Evolutionary conservation across 495 filamentous ascomycete species (phyloP).

Genomic region (Geoglossum glabrum): DNA sequence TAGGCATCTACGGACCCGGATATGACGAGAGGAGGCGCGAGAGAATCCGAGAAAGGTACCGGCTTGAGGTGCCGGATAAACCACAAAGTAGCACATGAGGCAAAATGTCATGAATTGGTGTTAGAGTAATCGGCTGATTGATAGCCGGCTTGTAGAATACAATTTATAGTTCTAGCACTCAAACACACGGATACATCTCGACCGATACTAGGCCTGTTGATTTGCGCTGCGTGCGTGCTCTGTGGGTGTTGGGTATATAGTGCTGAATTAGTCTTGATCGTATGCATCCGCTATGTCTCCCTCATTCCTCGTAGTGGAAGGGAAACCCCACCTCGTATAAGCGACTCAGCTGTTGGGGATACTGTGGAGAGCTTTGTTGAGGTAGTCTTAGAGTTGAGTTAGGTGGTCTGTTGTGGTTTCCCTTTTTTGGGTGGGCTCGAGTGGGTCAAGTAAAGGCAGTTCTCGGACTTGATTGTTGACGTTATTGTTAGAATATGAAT

Average conservation of each 20-base stretch:
- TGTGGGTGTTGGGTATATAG: neutral
- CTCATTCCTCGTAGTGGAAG: too few relatives aligned
- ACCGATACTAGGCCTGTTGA: neutral
- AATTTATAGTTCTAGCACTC: neutral
- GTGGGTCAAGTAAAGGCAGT: too few relatives aligned
- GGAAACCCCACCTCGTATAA: too few relatives aligned
- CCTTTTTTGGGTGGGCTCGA: too few relatives aligned
- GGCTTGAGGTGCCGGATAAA: slow-evolving; percentile 46
- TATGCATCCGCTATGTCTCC: too few relatives aligned
- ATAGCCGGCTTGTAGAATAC: neutral
- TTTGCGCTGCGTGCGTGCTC: neutral
- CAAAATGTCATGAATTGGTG: neutral
- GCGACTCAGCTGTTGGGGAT: too few relatives aligned
- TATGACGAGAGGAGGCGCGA: slow-evolving; percentile 72
- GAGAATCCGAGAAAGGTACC: slow-evolving; percentile 77
- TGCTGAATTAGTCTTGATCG: too few relatives aligned
- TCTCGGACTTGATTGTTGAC: too few relatives aligned
- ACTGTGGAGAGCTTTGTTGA: too few relatives aligned
- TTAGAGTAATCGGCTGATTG: neutral
- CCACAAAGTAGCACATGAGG: neutral
- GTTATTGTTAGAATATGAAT: too few relatives aligned
- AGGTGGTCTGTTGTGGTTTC: too few relatives aligned
- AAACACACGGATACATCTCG: neutral
- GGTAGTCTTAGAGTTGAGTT: too few relatives aligned
- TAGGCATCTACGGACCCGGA: slow-evolving; percentile 65